These are phyloP conservation scores for Chiua virens DNA, from an alignment of 768 basidiomycete species.

Conservation along the genomic window DNA sequence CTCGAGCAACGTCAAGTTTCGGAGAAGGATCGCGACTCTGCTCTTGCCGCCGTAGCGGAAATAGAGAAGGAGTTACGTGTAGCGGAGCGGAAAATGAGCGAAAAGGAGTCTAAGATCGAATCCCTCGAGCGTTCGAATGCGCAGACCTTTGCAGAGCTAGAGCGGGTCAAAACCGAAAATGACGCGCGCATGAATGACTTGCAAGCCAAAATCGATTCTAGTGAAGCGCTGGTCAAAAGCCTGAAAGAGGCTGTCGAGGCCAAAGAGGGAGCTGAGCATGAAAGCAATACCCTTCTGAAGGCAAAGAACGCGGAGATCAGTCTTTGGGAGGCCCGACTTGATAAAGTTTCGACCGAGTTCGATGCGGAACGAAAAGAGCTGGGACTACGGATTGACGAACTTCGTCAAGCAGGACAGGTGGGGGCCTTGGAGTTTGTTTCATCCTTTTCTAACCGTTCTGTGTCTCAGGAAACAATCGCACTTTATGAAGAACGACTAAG, in stretches of 20 bases:
- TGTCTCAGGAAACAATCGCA: conserved; percentile 82
- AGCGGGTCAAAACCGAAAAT: conserved; percentile 46
- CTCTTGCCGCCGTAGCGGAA: conserved; percentile 38
- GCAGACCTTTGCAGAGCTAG: conserved; percentile 40
- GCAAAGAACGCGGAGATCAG: conserved; percentile 63
- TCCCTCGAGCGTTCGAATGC: conserved; percentile 45
- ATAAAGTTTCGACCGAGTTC: conserved; percentile 45
- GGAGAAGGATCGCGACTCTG: conserved; percentile 47
- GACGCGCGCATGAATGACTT: conserved; percentile 43
- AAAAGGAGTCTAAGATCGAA: conserved; percentile 45
- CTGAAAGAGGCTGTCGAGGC: conserved; percentile 54
- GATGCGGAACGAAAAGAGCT: conserved; percentile 68
- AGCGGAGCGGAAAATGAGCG: conserved; percentile 43
- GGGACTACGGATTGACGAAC: conserved; percentile 72
- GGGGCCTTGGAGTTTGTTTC: conserved; percentile 12
- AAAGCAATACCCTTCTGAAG: conserved; percentile 49
- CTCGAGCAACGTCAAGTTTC: conserved; percentile 28
- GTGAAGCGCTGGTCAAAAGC: conserved; percentile 42
- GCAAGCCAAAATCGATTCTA: conserved; percentile 45
- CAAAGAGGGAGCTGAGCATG: conserved; percentile 49
- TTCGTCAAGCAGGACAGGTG: conserved; percentile 88
- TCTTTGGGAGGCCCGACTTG: conserved; percentile 48
- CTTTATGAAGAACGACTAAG: conserved; percentile 90
- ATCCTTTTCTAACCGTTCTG: neutral
- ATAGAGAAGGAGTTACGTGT: conserved; percentile 44